Evolutionary conservation across 1,284 basidiomycete species (phyloP).

Genomic region (Ganoderma sinense): DNA sequence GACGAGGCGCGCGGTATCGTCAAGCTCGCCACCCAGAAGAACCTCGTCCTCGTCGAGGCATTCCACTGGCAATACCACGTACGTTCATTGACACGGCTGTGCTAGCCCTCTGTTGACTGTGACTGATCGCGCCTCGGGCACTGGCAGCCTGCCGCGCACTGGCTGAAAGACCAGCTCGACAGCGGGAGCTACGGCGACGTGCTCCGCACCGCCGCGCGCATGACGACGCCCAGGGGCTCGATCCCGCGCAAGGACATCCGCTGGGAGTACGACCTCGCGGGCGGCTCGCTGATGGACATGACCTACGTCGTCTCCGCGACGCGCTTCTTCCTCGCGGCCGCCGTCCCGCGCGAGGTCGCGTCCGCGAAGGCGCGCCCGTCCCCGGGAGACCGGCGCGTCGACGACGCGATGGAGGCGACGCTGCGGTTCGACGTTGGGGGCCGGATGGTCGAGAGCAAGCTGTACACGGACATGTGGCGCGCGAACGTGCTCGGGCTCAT

Average conservation of each 20-base stretch:
- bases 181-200: conserved; percentile 47
- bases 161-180: conserved; percentile 45
- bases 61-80: conserved; percentile 40
- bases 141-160: conserved; percentile 50
- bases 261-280: conserved; percentile 67
- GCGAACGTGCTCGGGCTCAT: conserved; percentile 35
- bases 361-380: conserved; percentile 25
- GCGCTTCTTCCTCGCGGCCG: conserved; percentile 26
- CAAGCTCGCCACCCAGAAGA: conserved; percentile 42
- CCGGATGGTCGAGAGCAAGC: conserved; percentile 26
- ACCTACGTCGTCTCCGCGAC: conserved; percentile 34
- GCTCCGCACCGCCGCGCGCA: conserved; percentile 26
- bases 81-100: background rate
- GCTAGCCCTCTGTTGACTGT: no score
- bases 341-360: conserved; percentile 23
- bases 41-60: conserved; percentile 48
- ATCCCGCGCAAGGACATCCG: conserved; percentile 60
- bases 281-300: conserved; percentile 74
- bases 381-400: conserved; percentile 25
- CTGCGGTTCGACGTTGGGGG: conserved; percentile 27
- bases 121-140: conserved; percentile 41
- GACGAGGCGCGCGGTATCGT: conserved; percentile 59
- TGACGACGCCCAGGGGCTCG: conserved; percentile 38
- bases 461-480: conserved; percentile 33
- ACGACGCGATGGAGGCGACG: conserved; percentile 33